Evolutionary conservation across 2,329 filamentous ascomycete genomes (phyloP).

Genomic region (Neonectria magnoliae): DNA sequence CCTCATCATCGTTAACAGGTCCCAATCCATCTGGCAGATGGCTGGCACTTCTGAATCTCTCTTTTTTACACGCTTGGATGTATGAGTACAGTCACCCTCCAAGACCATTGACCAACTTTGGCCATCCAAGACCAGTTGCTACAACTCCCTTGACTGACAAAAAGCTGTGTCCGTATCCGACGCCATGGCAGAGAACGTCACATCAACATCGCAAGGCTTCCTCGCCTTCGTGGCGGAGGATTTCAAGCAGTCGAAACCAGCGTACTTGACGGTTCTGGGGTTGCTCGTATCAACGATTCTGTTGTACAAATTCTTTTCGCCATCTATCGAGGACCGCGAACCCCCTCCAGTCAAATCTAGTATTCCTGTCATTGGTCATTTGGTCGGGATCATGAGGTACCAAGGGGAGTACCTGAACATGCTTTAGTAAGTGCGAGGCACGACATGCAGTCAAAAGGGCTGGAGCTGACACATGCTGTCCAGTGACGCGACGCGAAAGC

Average conservation of each 20-base stretch:
- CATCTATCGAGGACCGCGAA: conserved; percentile 16
- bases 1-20: background rate
- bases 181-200: background rate
- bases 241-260: conserved; percentile 18
- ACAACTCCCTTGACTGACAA: background rate
- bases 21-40: background rate
- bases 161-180: background rate
- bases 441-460: background rate
- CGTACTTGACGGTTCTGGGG: conserved; percentile 13
- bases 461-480: background rate
- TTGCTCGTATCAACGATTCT: background rate
- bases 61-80: background rate
- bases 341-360: conserved; percentile 25
- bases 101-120: background rate
- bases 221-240: conserved; percentile 11
- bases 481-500: conserved; percentile 31
- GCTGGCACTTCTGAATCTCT: background rate
- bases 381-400: conserved; percentile 48
- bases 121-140: background rate
- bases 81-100: background rate
- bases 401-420: conserved; percentile 28
- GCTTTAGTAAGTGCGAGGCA: conserved; percentile 29
- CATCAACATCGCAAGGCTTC: conserved; percentile 6
- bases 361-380: conserved; percentile 49
- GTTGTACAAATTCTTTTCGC: conserved; percentile 19